Percentiles rank a stretch among this genome's conserved stretches.
These are phyloP conservation scores for Mucuna pruriens DNA, from an alignment of 306 rosid species.

Conservation along the genomic window DNA sequence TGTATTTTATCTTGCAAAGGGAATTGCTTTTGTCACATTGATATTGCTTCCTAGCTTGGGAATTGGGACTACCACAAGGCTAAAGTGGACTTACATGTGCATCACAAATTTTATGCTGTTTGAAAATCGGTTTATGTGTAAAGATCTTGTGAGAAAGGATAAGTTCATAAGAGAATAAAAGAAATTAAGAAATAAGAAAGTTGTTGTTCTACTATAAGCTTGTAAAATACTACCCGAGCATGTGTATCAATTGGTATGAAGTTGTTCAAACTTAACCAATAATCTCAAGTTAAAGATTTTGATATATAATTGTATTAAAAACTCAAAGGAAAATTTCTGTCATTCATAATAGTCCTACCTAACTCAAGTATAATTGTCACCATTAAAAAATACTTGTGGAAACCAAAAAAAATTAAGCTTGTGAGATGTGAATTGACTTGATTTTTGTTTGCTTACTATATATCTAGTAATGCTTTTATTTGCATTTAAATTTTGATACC, in stretches of 20 bases:
- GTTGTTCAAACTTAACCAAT: too few species aligned
- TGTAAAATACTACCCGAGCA: too few species aligned
- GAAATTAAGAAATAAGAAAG: background rate
- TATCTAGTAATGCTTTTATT: conserved; percentile 2
- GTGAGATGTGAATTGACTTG: background rate
- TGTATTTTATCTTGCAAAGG: background rate
- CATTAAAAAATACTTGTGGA: too few species aligned
- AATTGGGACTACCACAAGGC: background rate
- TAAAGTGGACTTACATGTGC: background rate
- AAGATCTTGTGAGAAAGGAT: conserved; percentile 5
- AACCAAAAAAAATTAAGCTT: too few species aligned
- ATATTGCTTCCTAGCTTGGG: background rate
- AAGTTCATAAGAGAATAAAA: background rate
- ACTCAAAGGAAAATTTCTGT: too few species aligned
- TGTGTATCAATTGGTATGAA: too few species aligned
- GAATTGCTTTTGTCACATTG: conserved; percentile 15
- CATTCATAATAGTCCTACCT: too few species aligned
- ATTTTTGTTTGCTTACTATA: background rate
- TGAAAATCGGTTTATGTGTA: background rate
- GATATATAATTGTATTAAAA: too few species aligned
- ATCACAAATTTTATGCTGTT: background rate
- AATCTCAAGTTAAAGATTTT: too few species aligned
- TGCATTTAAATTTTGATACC: conserved; percentile 26
- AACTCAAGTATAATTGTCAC: too few species aligned
- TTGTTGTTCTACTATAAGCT: background rate